These are phyloP conservation scores for Mrakia gelida DNA, from an alignment of 768 basidiomycete species.

Conservation along the genomic window DNA sequence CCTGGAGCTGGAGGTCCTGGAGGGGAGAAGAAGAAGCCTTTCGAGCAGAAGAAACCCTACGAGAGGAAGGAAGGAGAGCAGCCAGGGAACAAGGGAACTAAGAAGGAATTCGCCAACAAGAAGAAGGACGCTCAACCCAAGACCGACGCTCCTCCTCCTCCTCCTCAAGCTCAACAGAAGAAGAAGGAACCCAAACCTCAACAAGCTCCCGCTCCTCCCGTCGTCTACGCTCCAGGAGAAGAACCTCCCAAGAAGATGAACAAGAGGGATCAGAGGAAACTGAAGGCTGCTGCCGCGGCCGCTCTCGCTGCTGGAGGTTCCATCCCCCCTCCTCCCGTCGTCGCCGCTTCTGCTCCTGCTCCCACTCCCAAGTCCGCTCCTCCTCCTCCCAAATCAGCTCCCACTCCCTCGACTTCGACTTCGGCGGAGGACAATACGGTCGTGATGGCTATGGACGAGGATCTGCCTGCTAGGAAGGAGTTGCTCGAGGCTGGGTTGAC, in stretches of 20 bases:
- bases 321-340: not conserved
- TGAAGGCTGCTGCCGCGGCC: slow-evolving; percentile 16
- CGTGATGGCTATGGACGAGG: slow-evolving; percentile 18
- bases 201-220: slow-evolving; percentile 4
- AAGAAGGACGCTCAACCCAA: slow-evolving; percentile 4
- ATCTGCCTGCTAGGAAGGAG: slow-evolving; percentile 8
- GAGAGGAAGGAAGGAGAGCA: not conserved
- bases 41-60: slow-evolving; percentile 17
- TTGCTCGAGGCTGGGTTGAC: slow-evolving; percentile 25
- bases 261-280: slow-evolving; percentile 21
- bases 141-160: not conserved
- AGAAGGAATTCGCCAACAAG: slow-evolving; percentile 6
- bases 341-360: not conserved
- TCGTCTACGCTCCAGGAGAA: slow-evolving; percentile 1
- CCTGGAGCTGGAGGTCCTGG: slow-evolving; percentile 2
- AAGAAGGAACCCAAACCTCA: slow-evolving; percentile 16
- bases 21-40: slow-evolving; percentile 5
- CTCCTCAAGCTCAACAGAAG: not conserved
- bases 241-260: slow-evolving; percentile 9
- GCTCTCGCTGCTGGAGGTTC: not conserved
- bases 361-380: not conserved
- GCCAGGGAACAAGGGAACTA: not conserved
- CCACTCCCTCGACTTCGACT: not conserved
- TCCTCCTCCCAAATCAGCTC: not conserved
- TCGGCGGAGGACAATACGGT: slow-evolving; percentile 12